Evolutionary conservation across 1,284 basidiomycete species (phyloP).

Genomic region (Sutorius eximius): DNA sequence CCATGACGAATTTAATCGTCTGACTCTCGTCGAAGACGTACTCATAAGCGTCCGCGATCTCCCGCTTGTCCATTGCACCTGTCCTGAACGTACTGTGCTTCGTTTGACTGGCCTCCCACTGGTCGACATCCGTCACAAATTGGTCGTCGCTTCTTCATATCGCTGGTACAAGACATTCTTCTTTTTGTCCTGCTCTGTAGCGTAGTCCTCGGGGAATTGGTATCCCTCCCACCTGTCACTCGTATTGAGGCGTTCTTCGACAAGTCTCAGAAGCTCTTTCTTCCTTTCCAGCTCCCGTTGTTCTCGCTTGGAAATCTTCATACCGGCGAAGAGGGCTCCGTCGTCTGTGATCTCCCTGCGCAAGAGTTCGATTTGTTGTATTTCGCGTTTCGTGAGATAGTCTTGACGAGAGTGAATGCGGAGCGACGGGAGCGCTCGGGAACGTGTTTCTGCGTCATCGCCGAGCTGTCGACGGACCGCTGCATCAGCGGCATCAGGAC

Average conservation of each 20-base stretch:
- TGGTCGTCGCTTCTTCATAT: constrained; percentile 93
- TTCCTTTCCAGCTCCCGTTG: constrained; percentile 82
- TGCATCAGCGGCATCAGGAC: constrained; percentile 76
- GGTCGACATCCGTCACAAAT: constrained; percentile 94
- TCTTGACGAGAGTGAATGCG: constrained; percentile 88
- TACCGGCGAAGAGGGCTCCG: constrained; percentile 82
- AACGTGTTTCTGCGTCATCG: constrained; percentile 81
- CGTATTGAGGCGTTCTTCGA: constrained; percentile 91
- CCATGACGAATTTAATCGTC: constrained; percentile 94
- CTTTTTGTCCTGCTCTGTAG: constrained; percentile 98
- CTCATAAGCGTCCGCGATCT: constrained; percentile 85
- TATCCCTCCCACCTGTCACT: constrained; percentile 95
- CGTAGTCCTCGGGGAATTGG: constrained; percentile 93
- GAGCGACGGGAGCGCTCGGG: constrained; percentile 77
- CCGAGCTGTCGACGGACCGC: constrained; percentile 79
- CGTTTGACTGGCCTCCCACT: constrained; percentile 94
- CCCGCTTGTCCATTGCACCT: constrained; percentile 86
- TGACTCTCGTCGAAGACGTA: constrained; percentile 98
- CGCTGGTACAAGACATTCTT: constrained; percentile 91
- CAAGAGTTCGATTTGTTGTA: constrained; percentile 93
- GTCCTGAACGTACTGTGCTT: constrained; percentile 85
- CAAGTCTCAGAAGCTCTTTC: constrained; percentile 88
- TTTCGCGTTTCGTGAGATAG: constrained; percentile 94
- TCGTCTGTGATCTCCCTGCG: constrained; percentile 93
- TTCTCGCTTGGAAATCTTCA: constrained; percentile 88